Evolutionary conservation across 2,329 filamentous ascomycete species (phyloP).

Genomic region (Xylaria sp.): DNA sequence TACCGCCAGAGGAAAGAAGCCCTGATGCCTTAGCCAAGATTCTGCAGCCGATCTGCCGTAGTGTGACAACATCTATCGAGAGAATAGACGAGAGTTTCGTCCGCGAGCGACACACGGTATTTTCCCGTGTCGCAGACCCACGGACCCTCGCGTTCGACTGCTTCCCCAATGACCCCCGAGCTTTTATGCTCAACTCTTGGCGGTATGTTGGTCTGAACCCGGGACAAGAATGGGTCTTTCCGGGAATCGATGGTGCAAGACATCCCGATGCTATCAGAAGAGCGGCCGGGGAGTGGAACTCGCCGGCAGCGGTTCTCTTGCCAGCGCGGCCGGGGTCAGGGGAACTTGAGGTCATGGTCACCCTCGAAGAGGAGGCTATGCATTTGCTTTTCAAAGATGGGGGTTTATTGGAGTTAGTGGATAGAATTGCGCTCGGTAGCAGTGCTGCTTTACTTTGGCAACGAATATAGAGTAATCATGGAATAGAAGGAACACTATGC

Average conservation of each 20-base stretch:
- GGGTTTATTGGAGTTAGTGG: background rate
- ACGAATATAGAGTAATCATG: no score
- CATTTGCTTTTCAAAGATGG: constrained; percentile 5
- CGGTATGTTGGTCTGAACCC: constrained; percentile 10
- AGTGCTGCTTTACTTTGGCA: no score
- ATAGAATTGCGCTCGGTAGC: background rate
- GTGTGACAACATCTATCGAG: constrained; percentile 5
- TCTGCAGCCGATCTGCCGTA: background rate
- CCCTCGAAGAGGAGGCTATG: constrained; percentile 8
- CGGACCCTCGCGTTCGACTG: background rate
- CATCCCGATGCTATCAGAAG: constrained; percentile 7
- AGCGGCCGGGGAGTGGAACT: constrained; percentile 3
- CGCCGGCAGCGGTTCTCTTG: constrained; percentile 7
- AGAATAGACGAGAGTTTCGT: constrained; percentile 4
- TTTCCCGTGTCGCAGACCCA: background rate
- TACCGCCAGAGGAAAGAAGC: background rate
- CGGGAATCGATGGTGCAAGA: background rate
- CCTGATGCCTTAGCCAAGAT: background rate
- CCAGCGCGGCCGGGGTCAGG: background rate
- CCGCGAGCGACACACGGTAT: background rate
- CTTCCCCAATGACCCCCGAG: background rate
- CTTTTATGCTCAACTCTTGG: constrained; percentile 17
- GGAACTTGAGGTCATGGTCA: constrained; percentile 13
- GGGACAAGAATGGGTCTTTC: constrained; percentile 10
- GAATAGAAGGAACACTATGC: no score